A percentile compares a stretch with the other conserved stretches of the same genome.
Evolutionary conservation across 1,139 yeast genomes (phyloP).

Genomic region (Lodderomyces beijingensis): DNA sequence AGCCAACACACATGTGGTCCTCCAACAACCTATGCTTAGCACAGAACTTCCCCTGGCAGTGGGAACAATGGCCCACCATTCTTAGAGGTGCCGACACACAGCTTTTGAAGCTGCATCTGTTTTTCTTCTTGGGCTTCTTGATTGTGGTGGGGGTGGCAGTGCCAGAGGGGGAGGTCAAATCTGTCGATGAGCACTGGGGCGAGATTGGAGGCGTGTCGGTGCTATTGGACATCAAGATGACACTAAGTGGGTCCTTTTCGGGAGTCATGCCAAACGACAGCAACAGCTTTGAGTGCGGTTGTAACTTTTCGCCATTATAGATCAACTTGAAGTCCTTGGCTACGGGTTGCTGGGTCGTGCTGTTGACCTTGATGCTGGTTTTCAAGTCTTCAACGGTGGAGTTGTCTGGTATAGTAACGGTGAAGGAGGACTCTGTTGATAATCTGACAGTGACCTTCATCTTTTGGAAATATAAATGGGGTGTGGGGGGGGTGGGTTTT

Average conservation of each 20-base stretch:
- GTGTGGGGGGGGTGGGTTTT: too few relatives aligned
- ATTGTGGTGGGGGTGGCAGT: conserved; percentile 12
- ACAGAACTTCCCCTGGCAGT: conserved; percentile 83
- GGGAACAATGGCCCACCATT: conserved; percentile 84
- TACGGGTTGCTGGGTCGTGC: conserved; percentile 31
- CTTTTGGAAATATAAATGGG: too few relatives aligned
- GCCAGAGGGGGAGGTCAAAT: conserved; percentile 16
- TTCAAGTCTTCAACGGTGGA: conserved; percentile 48
- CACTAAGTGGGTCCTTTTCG: conserved; percentile 23
- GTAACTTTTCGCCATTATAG: conserved; percentile 48
- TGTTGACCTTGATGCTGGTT: conserved; percentile 39
- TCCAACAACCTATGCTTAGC: conserved; percentile 84
- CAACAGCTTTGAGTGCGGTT: conserved; percentile 25
- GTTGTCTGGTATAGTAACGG: conserved; percentile 46
- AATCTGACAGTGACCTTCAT: conserved; percentile 43
- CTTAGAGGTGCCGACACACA: conserved; percentile 71
- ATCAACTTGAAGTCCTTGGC: conserved; percentile 47
- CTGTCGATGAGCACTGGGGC: conserved; percentile 11
- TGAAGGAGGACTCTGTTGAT: conserved; percentile 37
- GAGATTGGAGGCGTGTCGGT: conserved; percentile 21
- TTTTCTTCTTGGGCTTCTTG: conserved; percentile 50
- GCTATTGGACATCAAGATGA: conserved; percentile 44
- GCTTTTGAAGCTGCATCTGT: conserved; percentile 55
- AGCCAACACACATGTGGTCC: conserved; percentile 76
- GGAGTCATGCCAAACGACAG: conserved; percentile 20